These are phyloP conservation scores for Encephalitozoon hellem DNA, from an alignment of 371 early-diverging fungal genomes.

Conservation along the genomic window DNA sequence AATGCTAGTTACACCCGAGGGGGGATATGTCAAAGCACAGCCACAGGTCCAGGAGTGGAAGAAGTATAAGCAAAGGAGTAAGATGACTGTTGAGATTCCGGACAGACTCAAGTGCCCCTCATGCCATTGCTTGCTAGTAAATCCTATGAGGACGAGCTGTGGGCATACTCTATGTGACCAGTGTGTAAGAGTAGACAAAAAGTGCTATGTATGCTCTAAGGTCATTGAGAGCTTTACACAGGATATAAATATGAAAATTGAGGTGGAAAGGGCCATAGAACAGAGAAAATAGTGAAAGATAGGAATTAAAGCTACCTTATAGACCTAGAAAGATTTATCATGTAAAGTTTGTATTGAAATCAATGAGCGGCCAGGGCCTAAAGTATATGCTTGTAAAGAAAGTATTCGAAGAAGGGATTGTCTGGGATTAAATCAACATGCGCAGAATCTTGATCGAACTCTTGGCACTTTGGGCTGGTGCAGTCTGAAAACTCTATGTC, in stretches of 20 bases:
- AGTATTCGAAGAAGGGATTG: slow-evolving; percentile 11
- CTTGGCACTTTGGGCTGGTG: neutral
- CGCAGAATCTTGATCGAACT: neutral
- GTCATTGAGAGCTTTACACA: neutral
- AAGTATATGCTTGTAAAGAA: slow-evolving; percentile 20
- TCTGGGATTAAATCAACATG: slow-evolving; percentile 8
- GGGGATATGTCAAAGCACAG: slow-evolving; percentile 55
- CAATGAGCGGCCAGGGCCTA: neutral
- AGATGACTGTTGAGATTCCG: slow-evolving; percentile 23
- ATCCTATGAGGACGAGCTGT: slow-evolving; percentile 55
- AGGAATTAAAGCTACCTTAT: neutral
- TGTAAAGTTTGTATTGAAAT: neutral
- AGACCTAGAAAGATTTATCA: neutral
- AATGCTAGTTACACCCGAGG: slow-evolving; percentile 55
- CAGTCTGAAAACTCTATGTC: slow-evolving; percentile 39
- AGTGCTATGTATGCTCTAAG: slow-evolving; percentile 51
- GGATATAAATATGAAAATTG: neutral
- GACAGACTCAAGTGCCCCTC: slow-evolving; percentile 46
- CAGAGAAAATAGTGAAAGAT: neutral
- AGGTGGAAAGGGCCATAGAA: slow-evolving; percentile 12
- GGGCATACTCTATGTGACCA: slow-evolving; percentile 55
- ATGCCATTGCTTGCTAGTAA: slow-evolving; percentile 51
- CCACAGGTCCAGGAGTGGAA: slow-evolving; percentile 60
- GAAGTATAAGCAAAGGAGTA: slow-evolving; percentile 19
- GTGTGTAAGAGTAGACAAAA: slow-evolving; percentile 37